A percentile compares a stretch with the other conserved stretches of the same genome.
phyloP scores from a whole-genome alignment of 2,329 filamentous ascomycete species.

The Elsinoe batatas region DNA sequence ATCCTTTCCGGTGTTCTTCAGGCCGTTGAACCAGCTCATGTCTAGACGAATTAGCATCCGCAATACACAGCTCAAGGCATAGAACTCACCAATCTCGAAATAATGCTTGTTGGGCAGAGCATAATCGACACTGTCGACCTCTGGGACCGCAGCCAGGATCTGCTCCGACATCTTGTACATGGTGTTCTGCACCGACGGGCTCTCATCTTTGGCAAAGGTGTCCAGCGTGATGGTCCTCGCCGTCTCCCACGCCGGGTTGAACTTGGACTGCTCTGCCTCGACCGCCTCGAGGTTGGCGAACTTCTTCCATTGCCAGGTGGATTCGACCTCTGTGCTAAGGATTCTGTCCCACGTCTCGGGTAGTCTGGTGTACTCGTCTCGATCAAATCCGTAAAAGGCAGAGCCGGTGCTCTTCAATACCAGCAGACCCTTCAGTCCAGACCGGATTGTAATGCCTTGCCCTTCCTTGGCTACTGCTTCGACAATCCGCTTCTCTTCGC shows the following conservation, averaged over 20 bases:
- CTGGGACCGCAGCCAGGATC: constrained; percentile 67
- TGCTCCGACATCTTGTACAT: constrained; percentile 98
- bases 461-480: constrained; percentile 58
- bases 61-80: background rate
- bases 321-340: constrained; percentile 84
- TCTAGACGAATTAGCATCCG: constrained; percentile 43
- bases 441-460: constrained; percentile 64
- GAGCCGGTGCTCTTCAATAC: constrained; percentile 96
- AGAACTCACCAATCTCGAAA: constrained; percentile 74
- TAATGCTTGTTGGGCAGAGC: constrained; percentile 96
- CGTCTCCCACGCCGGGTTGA: constrained; percentile 67
- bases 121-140: constrained; percentile 66
- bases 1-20: constrained; percentile 91
- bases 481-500: constrained; percentile 75
- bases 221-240: constrained; percentile 82
- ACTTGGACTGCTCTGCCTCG: constrained; percentile 51
- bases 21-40: constrained; percentile 88
- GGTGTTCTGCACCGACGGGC: constrained; percentile 86
- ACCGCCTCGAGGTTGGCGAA: constrained; percentile 61
- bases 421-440: constrained; percentile 68
- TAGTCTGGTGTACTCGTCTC: constrained; percentile 87
- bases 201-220: constrained; percentile 81
- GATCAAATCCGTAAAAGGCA: constrained; percentile 87
- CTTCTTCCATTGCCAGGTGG: constrained; percentile 72
- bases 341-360: constrained; percentile 91